phyloP scores from a whole-genome alignment of 495 filamentous ascomycete genomes.

The Aspergillus bridgeri region DNA sequence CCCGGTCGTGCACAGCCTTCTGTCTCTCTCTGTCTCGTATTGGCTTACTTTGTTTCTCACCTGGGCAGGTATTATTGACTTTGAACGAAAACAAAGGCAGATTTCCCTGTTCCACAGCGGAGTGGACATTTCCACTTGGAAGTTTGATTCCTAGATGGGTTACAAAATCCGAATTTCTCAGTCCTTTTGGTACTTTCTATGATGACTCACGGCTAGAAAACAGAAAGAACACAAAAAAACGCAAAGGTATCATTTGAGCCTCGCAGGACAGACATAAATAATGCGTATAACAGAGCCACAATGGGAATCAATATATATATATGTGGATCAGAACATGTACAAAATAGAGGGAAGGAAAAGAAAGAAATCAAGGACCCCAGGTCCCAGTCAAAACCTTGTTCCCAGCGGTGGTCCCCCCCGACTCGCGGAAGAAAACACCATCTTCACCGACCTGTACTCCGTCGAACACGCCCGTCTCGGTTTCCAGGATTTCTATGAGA shows the following conservation, averaged over 20 bases:
- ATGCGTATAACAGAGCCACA: not conserved
- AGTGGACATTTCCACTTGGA: too few relatives aligned
- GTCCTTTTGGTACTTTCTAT: too few relatives aligned
- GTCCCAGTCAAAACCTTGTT: conserved; percentile 7
- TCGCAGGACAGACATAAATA: not conserved
- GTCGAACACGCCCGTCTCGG: conserved; percentile 30
- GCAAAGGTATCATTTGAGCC: not conserved
- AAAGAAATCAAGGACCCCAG: conserved; percentile 1
- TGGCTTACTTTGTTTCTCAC: too few relatives aligned
- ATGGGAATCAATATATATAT: not conserved
- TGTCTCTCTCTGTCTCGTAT: too few relatives aligned
- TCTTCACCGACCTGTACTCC: conserved; percentile 17
- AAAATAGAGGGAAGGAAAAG: too few relatives aligned
- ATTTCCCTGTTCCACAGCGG: too few relatives aligned
- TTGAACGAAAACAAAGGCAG: too few relatives aligned
- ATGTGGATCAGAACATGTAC: not conserved
- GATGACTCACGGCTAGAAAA: too few relatives aligned
- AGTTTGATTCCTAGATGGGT: too few relatives aligned
- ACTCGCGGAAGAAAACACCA: conserved; percentile 7
- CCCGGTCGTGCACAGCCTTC: not conserved
- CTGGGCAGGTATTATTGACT: too few relatives aligned
- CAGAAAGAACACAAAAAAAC: not conserved
- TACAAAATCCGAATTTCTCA: too few relatives aligned
- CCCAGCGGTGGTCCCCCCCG: not conserved
- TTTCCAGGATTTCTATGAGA: conserved; percentile 34